Evolutionary conservation across 2,329 filamentous ascomycete species (phyloP), one percentile per base, ranked within the genome.

Genomic region (Blumeria hordei): DNA sequence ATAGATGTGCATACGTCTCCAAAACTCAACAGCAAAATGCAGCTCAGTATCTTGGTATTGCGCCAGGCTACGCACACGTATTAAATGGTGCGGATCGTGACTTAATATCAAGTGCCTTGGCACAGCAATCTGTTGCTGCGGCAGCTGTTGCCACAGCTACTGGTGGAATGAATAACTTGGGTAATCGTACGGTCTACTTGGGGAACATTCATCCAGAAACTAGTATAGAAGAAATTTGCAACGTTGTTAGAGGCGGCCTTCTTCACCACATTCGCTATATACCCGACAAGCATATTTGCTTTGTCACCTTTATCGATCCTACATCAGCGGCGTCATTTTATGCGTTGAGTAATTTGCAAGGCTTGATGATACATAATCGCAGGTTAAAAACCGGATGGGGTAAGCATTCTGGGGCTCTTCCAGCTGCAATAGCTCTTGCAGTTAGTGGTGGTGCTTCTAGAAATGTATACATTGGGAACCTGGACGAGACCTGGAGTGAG

Each of bases 21-120:
- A 98, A 98, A 77, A 98, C 92, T 0, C 92, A 98, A 70, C 92
- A 98, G 72, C 92, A 98, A 70, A 98, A 98, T 64, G 92, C 92
- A 7, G 92, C 92, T 36, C 92, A 98, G 69, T 98, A 96, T 67
- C 77, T 98, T 28, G 92, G 92, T 55, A 98, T 98, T 64, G 88
- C 92, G 18, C 92, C 92, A 39, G 90, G 90, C 33, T 95, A 96
- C 65, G 88, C 92, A 18, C 88, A 96, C 67, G 90, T 95, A 68
- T 75, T 98, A 60, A 96, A 94, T 62, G 88, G 88, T 53, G 90
- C 90, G 54, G 92, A 98, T 67, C 86, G 90, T 53, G 92, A 98
- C 65, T 75, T 98, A 62, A 96, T 98, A 66, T 95, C 90, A 16
- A 96, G 85, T 64, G 90, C 92, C 34, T 75, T 98, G 57, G 92